Evolutionary conservation across 2,329 filamentous ascomycete genomes (phyloP), one percentile per base, ranked within the genome.

Genomic region (Monilinia laxa): DNA sequence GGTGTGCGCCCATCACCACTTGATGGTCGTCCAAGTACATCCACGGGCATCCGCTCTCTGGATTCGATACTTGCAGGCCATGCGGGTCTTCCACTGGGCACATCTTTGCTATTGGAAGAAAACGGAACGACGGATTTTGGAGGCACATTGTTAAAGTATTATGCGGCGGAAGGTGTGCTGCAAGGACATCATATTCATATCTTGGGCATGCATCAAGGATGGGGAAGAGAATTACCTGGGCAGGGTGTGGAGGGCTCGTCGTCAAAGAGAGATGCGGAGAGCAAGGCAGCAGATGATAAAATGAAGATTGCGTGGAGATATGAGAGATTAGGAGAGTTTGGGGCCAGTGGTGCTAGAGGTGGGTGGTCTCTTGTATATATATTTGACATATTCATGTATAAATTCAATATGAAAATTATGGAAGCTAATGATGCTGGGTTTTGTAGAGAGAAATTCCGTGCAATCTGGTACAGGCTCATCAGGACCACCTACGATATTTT

Each of bases 281-380:
- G 71, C 51, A 65, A 75, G 20, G 71, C 76, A 3, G 74, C 78
- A 2, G 82, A 83, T 18, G 90, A 94, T 70, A 93, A 89, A 78
- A 98, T 99, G 95, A 98, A 97, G 81, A 99, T 99, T 81, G 95
- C 95, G 4, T 99, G 95, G 95, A 85, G 95, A 77, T 99, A 99
- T 79, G 93, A 98, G 78, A 85, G 87, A 45, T 79, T 98, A 64
- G 90, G 90, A 20, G 89, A 90, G 71, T 88, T 88, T 72, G 87
- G 82, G 63, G 78, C 68, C 76, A 83, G 82, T 68, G 79, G 82
- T 64, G 77, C 68, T 76, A 81, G 69, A 81, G 81, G 68, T 81
- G 80, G 74, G 74, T 72, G 66, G 62, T 70, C 65, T 62, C 67
- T 67, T 68, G 65, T 72, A 84, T 87, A 88, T 87, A 89, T 90